Conservation (phyloP, 2,329 filamentous ascomycete genomes). For the Fusarium mundagurra region DNA sequence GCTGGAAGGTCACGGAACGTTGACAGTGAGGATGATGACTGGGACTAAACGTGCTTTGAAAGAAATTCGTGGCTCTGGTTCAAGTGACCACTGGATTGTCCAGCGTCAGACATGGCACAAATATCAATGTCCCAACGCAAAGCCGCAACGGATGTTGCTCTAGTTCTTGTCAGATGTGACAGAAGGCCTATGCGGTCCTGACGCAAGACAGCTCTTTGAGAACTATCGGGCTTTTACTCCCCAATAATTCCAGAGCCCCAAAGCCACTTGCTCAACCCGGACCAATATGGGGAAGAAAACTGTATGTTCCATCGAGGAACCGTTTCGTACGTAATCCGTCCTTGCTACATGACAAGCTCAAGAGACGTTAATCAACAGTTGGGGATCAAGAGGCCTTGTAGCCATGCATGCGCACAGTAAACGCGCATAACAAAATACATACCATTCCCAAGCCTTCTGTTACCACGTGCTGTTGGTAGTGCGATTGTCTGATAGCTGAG, state of each 20-base stretch:
- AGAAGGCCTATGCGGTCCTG: background rate
- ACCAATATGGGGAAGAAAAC: background rate
- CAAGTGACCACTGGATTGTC: background rate
- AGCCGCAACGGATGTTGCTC: background rate
- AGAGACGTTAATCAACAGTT: background rate
- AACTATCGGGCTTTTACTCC: background rate
- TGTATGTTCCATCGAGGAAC: background rate
- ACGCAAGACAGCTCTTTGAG: background rate
- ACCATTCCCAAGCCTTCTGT: background rate
- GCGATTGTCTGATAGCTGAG: background rate
- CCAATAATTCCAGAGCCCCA: background rate
- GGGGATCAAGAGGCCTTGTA: background rate
- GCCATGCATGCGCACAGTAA: background rate
- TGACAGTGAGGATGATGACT: constrained; percentile 69
- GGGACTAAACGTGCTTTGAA: constrained; percentile 60
- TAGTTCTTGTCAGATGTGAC: background rate
- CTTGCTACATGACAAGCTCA: background rate
- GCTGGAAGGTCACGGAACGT: constrained; percentile 54
- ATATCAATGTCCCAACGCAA: background rate
- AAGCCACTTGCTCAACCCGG: background rate
- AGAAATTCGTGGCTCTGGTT: background rate
- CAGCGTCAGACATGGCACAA: background rate
- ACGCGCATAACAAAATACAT: background rate
- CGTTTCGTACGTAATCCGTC: background rate
- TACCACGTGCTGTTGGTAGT: background rate